Evolutionary conservation across 768 basidiomycete genomes (phyloP).

Genomic region (Calocybe indica): DNA sequence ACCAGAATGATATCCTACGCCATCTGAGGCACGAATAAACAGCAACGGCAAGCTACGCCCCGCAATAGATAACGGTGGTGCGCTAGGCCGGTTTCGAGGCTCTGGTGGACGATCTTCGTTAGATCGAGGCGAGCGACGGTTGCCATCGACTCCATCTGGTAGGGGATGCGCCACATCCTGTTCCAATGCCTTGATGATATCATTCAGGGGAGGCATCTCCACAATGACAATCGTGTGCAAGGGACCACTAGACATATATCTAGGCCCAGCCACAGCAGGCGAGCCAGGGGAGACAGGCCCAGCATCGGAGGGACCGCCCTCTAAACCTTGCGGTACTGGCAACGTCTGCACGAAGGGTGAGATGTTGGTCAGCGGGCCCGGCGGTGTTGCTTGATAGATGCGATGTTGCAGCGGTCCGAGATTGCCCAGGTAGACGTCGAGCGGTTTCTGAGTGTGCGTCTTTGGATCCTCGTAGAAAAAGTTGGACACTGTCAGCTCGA

Average conservation of each 20-base stretch:
- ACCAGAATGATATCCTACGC: conserved; percentile 88
- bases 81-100: conserved; percentile 17
- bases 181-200: conserved; percentile 74
- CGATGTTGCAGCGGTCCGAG: conserved; percentile 80
- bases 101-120: conserved; percentile 20
- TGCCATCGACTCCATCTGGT: conserved; percentile 30
- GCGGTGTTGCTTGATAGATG: conserved; percentile 66
- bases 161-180: conserved; percentile 54
- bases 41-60: conserved; percentile 72
- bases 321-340: conserved; percentile 28
- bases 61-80: conserved; percentile 46
- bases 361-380: conserved; percentile 61
- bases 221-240: conserved; percentile 81
- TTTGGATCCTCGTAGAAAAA: conserved; percentile 80
- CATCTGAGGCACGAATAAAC: conserved; percentile 77
- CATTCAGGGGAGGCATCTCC: conserved; percentile 72
- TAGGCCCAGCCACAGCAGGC: conserved; percentile 27
- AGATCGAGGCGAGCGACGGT: conserved; percentile 25
- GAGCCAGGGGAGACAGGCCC: conserved; percentile 20
- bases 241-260: conserved; percentile 47
- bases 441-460: conserved; percentile 55
- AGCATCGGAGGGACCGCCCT: conserved; percentile 23
- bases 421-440: conserved; percentile 87
- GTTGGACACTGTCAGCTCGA: conserved; percentile 83
- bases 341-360: conserved; percentile 51